phyloP scores from a whole-genome alignment of 768 basidiomycete genomes.

The Ramaria sp. region DNA sequence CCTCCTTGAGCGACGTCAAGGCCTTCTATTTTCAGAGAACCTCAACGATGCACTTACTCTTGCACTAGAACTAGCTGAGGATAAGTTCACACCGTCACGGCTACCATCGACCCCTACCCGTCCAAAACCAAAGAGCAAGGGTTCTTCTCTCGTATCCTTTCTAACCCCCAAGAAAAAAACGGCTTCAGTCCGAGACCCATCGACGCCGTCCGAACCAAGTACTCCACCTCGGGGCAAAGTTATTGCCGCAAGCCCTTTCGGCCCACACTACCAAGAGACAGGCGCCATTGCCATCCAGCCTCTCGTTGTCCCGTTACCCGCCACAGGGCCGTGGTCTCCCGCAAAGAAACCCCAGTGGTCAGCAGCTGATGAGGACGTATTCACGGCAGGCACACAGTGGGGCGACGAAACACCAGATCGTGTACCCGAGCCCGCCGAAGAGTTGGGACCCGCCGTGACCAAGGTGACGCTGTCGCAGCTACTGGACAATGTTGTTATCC shows the following conservation, averaged over 20 bases:
- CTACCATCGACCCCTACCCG: constrained; percentile 17
- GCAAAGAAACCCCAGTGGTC: constrained; percentile 40
- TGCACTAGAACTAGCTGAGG: constrained; percentile 50
- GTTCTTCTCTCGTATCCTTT: constrained; percentile 55
- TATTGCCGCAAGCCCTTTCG: constrained; percentile 67
- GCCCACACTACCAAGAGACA: constrained; percentile 75
- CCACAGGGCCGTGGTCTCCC: constrained; percentile 56
- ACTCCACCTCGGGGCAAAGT: constrained; percentile 37
- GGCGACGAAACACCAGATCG: constrained; percentile 27
- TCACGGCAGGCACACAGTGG: constrained; percentile 37
- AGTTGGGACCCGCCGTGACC: constrained; percentile 20
- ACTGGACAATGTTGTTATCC: constrained; percentile 86
- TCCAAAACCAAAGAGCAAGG: constrained; percentile 38
- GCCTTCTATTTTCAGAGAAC: constrained; percentile 86
- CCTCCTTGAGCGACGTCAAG: constrained; percentile 77
- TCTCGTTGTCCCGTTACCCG: constrained; percentile 48
- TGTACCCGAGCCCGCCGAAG: constrained; percentile 15
- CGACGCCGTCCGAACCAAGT: constrained; percentile 28
- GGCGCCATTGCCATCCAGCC: constrained; percentile 61
- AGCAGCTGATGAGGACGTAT: constrained; percentile 63
- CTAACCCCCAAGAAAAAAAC: constrained; percentile 63
- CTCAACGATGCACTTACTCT: constrained; percentile 80
- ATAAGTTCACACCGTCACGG: constrained; percentile 20
- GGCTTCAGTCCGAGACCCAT: constrained; percentile 26
- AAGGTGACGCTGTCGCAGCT: constrained; percentile 70